phyloP scores from a whole-genome alignment of 2,329 filamentous ascomycete genomes.

The Microdochium nivale region DNA sequence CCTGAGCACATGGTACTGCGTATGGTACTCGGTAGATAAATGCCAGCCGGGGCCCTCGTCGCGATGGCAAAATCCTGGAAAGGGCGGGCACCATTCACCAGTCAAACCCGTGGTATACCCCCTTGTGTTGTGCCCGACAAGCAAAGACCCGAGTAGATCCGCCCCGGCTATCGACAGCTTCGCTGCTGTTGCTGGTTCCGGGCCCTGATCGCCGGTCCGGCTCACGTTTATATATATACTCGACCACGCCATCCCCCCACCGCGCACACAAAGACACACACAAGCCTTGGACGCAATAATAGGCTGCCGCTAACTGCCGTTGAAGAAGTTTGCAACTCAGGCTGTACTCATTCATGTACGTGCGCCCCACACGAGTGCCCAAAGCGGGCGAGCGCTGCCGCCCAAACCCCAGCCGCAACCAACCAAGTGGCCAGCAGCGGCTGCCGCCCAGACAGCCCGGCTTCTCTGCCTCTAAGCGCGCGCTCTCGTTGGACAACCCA shows the following conservation, averaged over 20 bases:
- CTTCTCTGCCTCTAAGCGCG: conserved; percentile 1
- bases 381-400: neutral
- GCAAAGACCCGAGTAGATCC: neutral
- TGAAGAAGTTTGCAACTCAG: neutral
- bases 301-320: neutral
- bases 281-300: too few species aligned
- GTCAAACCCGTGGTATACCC: neutral
- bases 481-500: neutral
- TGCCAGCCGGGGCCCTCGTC: neutral
- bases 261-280: neutral
- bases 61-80: neutral
- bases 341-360: neutral
- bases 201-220: neutral
- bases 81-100: neutral
- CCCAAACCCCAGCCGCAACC: neutral
- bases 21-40: neutral
- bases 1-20: too few species aligned
- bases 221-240: neutral
- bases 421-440: neutral
- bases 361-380: neutral
- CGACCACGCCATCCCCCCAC: neutral
- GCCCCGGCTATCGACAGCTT: neutral
- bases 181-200: neutral
- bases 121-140: neutral
- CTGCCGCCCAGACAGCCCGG: neutral